phyloP scores from a whole-genome alignment of 2,329 filamentous ascomycete genomes.

The Aspergillus latus region DNA sequence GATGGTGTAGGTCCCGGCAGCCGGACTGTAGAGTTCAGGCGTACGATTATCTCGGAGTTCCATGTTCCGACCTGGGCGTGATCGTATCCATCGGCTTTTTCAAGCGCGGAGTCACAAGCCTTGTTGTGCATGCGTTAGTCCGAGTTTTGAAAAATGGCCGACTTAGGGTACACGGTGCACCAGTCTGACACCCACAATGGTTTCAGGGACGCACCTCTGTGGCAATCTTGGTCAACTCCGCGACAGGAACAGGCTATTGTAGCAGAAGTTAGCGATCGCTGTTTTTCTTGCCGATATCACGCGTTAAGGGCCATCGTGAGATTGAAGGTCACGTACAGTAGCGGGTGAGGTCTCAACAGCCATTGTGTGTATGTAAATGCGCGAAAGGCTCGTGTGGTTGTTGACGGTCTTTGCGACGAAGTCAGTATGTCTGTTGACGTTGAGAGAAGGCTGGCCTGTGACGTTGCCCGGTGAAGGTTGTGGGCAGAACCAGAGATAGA shows the following conservation, averaged over 20 bases:
- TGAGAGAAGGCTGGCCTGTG: constrained; percentile 5
- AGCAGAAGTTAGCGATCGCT: constrained; percentile 7
- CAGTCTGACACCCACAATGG: background rate
- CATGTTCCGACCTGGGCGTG: constrained; percentile 80
- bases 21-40: constrained; percentile 29
- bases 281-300: constrained; percentile 3
- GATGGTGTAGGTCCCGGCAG: background rate
- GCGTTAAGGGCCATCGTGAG: constrained; percentile 1
- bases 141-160: background rate
- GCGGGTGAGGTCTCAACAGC: constrained; percentile 29
- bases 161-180: constrained; percentile 2
- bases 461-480: constrained; percentile 18
- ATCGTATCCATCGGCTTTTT: constrained; percentile 75
- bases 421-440: constrained; percentile 18
- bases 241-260: constrained; percentile 70
- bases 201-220: constrained; percentile 63
- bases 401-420: background rate
- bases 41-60: constrained; percentile 92
- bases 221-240: constrained; percentile 80
- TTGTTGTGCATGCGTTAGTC: constrained; percentile 40
- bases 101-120: constrained; percentile 81
- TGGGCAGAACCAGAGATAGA: constrained; percentile 22
- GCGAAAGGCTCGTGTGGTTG: background rate
- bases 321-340: constrained; percentile 26
- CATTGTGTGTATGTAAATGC: constrained; percentile 27